These are phyloP conservation scores for Hymenoscyphus fructigenus DNA, from an alignment of 2,329 filamentous ascomycete species.

Conservation along the genomic window DNA sequence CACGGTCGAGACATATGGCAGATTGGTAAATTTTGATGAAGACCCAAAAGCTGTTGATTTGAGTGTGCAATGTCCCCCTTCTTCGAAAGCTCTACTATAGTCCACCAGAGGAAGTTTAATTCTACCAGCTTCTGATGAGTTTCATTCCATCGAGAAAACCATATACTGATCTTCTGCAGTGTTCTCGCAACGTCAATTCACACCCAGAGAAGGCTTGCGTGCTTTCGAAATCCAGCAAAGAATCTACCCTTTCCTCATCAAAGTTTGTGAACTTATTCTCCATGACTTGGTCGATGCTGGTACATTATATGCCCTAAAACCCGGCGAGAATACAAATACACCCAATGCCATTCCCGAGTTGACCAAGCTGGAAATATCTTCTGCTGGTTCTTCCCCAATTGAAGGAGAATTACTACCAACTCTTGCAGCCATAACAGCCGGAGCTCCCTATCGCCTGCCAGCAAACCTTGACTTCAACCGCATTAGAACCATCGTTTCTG, in stretches of 20 bases:
- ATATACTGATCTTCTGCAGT: not conserved
- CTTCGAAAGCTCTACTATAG: too few relatives aligned
- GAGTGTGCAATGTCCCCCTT: not conserved
- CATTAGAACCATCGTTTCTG: slow-evolving; percentile 45
- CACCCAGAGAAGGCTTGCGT: slow-evolving; percentile 27
- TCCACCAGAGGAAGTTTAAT: too few relatives aligned
- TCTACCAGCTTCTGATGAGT: too few relatives aligned
- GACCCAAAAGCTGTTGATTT: slow-evolving; percentile 36
- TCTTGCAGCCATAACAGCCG: slow-evolving; percentile 43
- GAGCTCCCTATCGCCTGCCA: slow-evolving; percentile 54
- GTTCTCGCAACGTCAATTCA: slow-evolving; percentile 32
- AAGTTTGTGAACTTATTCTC: not conserved
- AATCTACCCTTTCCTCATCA: slow-evolving; percentile 39
- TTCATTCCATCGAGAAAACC: not conserved
- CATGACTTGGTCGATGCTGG: slow-evolving; percentile 4
- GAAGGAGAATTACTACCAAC: slow-evolving; percentile 30
- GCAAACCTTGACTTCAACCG: slow-evolving; percentile 45
- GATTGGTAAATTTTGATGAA: slow-evolving; percentile 32
- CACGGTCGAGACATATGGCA: slow-evolving; percentile 39
- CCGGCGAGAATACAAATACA: not conserved
- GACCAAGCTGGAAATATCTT: not conserved
- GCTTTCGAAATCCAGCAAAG: slow-evolving; percentile 23
- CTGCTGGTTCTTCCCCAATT: not conserved
- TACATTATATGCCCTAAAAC: not conserved
- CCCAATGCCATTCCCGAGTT: slow-evolving; percentile 21